Evolutionary conservation across 306 rosid species (phyloP), one percentile per base, ranked within the genome.

Genomic region (Dalbergia oliveri): DNA sequence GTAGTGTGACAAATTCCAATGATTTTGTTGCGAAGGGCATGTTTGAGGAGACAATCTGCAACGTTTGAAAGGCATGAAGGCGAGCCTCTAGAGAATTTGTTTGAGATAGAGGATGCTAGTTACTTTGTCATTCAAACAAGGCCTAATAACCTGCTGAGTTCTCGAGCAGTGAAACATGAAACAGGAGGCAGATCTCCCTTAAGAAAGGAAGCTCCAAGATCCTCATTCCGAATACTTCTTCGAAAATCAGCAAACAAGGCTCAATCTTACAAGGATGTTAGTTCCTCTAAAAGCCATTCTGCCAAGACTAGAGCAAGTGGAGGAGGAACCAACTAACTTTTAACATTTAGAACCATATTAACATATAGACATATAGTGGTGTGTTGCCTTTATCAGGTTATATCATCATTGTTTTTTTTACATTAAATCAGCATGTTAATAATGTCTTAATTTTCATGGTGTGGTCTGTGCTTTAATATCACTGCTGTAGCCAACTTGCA

Each of bases 101-200:
- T 89, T 63, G 92, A 91, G 79, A 81, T 85, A 72, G 94, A 89
- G 21, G 88, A 89, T 51, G 87, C 77, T 16, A 87, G 72, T 19
- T 54, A 79, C 65, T 14, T 63, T 5, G 63, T 16, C 3, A 67
- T 16, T 39, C 71, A 51, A n/a, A 49, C 67, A 44, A 72, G 68
- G 31, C 26, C 59, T 16, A 54, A 16, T 44, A 9, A 39, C 66
- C 61, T 49, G 54, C 39, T 16, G 49, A 66, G 81, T 57, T 72
- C 80, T 45, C 34, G 49, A 5, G 31, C 59, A 10, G 16, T 50
- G 51, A 15, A 16, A 65, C 78, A 83, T 12, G 84, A 60, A 60
- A 70, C 72, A 18, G 89, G 53, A 69, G 65, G 77, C 37, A 63
- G 11, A 43, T 57, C 58, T 26, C 54, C 68, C 16, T 47, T 39